Conservation (phyloP, 768 basidiomycete species). For the Holtermanniella nyarrowii region DNA sequence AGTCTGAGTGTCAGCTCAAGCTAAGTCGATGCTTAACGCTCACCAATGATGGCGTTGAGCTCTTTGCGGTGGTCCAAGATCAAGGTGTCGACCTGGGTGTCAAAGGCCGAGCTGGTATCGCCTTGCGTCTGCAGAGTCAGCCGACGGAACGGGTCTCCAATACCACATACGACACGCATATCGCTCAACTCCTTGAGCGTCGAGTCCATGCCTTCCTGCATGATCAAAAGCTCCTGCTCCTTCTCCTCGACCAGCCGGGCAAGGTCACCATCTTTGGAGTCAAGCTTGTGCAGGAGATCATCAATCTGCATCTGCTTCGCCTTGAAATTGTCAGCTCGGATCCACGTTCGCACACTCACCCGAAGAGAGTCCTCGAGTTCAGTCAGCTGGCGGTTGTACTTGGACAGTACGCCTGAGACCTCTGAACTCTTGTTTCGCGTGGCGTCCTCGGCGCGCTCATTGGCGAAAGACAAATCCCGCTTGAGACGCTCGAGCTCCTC, state of each 20-base stretch:
- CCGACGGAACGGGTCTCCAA: not conserved
- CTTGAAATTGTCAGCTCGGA: slow-evolving; percentile 44
- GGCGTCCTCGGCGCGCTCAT: slow-evolving; percentile 94
- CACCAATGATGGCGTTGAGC: slow-evolving; percentile 91
- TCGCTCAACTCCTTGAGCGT: slow-evolving; percentile 82
- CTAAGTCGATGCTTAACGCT: slow-evolving; percentile 13
- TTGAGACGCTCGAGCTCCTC: slow-evolving; percentile 87
- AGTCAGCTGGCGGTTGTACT: slow-evolving; percentile 89
- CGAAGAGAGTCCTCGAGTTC: slow-evolving; percentile 93
- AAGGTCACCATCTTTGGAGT: slow-evolving; percentile 61
- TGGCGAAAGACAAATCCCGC: slow-evolving; percentile 85
- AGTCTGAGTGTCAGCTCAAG: slow-evolving; percentile 50
- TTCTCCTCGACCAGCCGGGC: slow-evolving; percentile 86
- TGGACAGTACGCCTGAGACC: slow-evolving; percentile 72
- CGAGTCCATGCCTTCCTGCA: slow-evolving; percentile 89
- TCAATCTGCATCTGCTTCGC: slow-evolving; percentile 95
- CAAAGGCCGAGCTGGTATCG: slow-evolving; percentile 75
- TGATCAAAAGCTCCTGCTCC: slow-evolving; percentile 88
- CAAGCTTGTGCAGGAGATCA: slow-evolving; percentile 70
- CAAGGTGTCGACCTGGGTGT: slow-evolving; percentile 93
- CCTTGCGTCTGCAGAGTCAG: slow-evolving; percentile 56
- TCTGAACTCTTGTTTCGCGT: slow-evolving; percentile 85
- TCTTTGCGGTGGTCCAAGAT: slow-evolving; percentile 96
- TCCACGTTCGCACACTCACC: slow-evolving; percentile 46
- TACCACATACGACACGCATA: slow-evolving; percentile 58